A percentile compares a stretch with the other conserved stretches of the same genome.
These are phyloP conservation scores for Pelargonium citronellum DNA, from an alignment of 441 rosid genomes.

Conservation along the genomic window DNA sequence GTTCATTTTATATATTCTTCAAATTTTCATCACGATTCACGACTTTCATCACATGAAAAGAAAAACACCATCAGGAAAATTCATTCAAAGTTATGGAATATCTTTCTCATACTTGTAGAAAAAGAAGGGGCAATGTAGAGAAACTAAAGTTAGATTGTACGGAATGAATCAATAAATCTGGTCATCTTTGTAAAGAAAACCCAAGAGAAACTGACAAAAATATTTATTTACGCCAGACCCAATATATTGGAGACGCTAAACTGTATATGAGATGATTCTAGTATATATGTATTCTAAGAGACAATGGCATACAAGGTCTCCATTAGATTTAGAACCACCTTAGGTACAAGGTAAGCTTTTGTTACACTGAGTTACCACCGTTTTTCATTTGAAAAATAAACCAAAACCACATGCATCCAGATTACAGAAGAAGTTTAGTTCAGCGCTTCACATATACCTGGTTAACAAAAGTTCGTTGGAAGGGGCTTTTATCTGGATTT, in stretches of 20 bases:
- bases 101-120: neutral
- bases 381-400: slow-evolving; percentile 5
- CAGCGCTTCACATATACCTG: slow-evolving; percentile 47
- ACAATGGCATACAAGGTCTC: slow-evolving; percentile 1
- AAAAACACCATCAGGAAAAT: neutral
- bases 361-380: slow-evolving; percentile 2
- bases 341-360: neutral
- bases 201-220: neutral
- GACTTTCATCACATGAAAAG: neutral
- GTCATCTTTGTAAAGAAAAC: neutral
- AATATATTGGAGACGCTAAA: neutral
- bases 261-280: neutral
- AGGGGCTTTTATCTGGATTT: slow-evolving; percentile 81
- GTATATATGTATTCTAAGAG: neutral
- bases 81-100: neutral
- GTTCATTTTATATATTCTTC: too few relatives aligned
- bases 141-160: neutral
- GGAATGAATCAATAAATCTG: slow-evolving; percentile 2
- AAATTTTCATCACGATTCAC: too few relatives aligned
- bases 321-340: neutral
- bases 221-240: neutral
- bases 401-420: neutral
- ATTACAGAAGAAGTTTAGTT: slow-evolving; percentile 10
- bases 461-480: slow-evolving; percentile 84
- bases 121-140: neutral